phyloP scores from a whole-genome alignment of 306 rosid genomes.

The Hylodesmum podocarpum region DNA sequence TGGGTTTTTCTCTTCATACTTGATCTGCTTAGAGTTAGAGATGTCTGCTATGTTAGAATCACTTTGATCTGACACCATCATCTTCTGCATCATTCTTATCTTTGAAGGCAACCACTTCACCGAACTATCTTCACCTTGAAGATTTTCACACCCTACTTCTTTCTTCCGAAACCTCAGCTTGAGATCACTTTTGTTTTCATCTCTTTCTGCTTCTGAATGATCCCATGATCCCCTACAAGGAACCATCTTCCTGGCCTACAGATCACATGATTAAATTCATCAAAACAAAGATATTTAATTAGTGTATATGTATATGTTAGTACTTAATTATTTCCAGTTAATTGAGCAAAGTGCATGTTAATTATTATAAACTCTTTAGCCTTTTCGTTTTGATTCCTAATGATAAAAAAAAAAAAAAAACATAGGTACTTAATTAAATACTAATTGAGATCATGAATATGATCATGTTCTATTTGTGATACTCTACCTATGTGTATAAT shows the following conservation, averaged over 20 bases:
- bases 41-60: not conserved
- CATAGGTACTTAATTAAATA: not conserved
- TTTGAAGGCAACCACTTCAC: constrained; percentile 67
- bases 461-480: not conserved
- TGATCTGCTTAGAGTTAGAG: constrained; percentile 15
- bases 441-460: not conserved
- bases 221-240: constrained; percentile 46
- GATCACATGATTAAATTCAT: constrained; percentile 7
- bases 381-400: too few species aligned
- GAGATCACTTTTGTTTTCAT: constrained; percentile 21
- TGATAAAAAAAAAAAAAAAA: too few species aligned
- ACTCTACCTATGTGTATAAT: not conserved
- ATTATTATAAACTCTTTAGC: too few species aligned
- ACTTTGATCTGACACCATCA: constrained; percentile 42
- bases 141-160: constrained; percentile 30
- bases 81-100: constrained; percentile 52
- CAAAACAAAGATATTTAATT: not conserved
- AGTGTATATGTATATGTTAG: too few species aligned
- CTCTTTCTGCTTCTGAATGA: constrained; percentile 10
- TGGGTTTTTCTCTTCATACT: constrained; percentile 44
- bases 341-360: too few species aligned
- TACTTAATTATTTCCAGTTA: too few species aligned
- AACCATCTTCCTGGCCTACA: constrained; percentile 43
- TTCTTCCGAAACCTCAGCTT: constrained; percentile 46
- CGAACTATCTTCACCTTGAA: constrained; percentile 28